Conservation (phyloP, 148 eudicot species). For the Rhododendron ferrugineum region DNA sequence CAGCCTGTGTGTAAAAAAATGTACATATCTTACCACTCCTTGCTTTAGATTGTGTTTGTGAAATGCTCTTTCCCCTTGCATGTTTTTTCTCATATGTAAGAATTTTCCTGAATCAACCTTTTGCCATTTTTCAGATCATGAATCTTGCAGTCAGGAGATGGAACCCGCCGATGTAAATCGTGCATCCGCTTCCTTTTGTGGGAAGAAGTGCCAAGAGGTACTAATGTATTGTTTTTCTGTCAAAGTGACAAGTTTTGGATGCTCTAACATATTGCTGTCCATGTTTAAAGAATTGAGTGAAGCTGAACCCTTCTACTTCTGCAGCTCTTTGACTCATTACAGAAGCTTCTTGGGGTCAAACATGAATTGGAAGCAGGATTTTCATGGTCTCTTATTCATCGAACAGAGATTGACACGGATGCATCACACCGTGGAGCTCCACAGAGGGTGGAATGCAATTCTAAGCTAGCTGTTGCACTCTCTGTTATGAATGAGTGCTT, state of each 20-base stretch:
- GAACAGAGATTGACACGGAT: constrained; percentile 56
- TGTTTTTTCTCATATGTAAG: not conserved
- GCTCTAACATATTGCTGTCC: not conserved
- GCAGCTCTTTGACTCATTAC: constrained; percentile 67
- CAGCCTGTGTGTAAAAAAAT: constrained; percentile 77
- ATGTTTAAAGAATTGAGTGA: not conserved
- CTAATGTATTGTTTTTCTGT: not conserved
- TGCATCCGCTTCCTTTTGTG: constrained; percentile 51
- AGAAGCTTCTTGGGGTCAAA: constrained; percentile 85
- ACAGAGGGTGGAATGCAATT: constrained; percentile 79
- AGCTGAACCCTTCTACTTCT: constrained; percentile 21
- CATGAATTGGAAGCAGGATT: constrained; percentile 82
- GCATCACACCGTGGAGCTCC: constrained; percentile 44
- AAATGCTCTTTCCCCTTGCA: not conserved
- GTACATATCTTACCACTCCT: constrained; percentile 28
- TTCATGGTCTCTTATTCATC: constrained; percentile 84
- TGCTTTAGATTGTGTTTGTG: not conserved
- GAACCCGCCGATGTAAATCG: constrained; percentile 25
- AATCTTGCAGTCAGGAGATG: constrained; percentile 51
- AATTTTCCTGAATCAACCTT: constrained; percentile 8
- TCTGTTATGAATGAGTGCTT: constrained; percentile 95
- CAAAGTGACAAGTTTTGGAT: not conserved
- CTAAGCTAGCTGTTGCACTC: constrained; percentile 89
- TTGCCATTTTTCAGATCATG: constrained; percentile 49
- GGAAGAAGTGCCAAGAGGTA: constrained; percentile 83